Evolutionary conservation across 106 monocot species (phyloP).

Genomic region (Acorus calamus): DNA sequence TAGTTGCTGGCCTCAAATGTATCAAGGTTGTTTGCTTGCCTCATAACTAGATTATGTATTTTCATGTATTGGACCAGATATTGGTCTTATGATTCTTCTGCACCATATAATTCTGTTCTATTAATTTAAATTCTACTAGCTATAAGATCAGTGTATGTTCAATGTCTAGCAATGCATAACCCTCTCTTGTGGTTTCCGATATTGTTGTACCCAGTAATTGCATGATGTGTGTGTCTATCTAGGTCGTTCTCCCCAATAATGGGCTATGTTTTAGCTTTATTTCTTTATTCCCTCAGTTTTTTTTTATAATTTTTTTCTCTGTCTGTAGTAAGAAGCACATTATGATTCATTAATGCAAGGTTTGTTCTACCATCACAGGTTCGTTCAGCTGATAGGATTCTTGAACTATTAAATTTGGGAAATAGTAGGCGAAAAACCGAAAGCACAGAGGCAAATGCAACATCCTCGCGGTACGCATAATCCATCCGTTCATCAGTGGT

Average conservation of each 20-base stretch:
- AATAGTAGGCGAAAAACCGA: conserved; percentile 98
- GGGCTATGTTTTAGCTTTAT: not conserved
- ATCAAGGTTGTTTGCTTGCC: conserved; percentile 57
- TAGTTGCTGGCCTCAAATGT: conserved; percentile 85
- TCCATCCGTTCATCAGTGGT: too few relatives aligned
- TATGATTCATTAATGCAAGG: too few relatives aligned
- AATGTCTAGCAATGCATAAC: too few relatives aligned
- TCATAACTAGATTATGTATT: not conserved
- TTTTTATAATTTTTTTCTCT: not conserved
- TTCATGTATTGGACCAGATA: too few relatives aligned
- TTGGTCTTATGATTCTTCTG: too few relatives aligned
- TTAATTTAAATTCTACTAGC: too few relatives aligned
- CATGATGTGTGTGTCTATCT: too few relatives aligned
- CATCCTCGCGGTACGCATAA: conserved; percentile 74
- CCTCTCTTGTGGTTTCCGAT: too few relatives aligned
- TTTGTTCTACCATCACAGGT: conserved; percentile 29
- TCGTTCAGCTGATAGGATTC: conserved; percentile 92
- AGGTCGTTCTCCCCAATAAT: not conserved
- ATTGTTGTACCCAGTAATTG: too few relatives aligned
- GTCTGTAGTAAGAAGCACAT: too few relatives aligned
- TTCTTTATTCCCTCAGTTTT: conserved; percentile 6
- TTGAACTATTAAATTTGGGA: conserved; percentile 92
- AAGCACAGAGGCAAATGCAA: conserved; percentile 96
- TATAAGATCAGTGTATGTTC: too few relatives aligned
- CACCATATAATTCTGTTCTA: too few relatives aligned